Percentiles rank a stretch among this genome's conserved stretches.
These are phyloP conservation scores for Epithemia pelagica DNA, from an alignment of 108 stramenopile species.

Conservation along the genomic window DNA sequence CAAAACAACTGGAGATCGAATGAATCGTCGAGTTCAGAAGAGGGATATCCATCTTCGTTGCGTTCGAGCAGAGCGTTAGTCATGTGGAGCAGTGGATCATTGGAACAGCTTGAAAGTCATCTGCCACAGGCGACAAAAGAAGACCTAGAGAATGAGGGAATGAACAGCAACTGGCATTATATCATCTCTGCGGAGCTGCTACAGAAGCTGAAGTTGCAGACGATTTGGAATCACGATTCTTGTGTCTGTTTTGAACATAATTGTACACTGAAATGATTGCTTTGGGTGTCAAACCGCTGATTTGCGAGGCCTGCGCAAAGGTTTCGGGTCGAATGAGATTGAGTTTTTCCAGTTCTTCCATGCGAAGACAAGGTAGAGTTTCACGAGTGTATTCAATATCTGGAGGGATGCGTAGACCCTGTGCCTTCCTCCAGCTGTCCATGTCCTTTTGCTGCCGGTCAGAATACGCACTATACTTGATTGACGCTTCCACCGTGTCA, in stretches of 20 bases:
- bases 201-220: too few species aligned
- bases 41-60: too few species aligned
- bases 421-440: slow-evolving; percentile 86
- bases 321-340: slow-evolving; percentile 62
- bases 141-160: too few species aligned
- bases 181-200: too few species aligned
- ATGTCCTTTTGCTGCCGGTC: slow-evolving; percentile 88
- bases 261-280: slow-evolving; percentile 91
- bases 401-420: slow-evolving; percentile 84
- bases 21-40: too few species aligned
- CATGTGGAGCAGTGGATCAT: too few species aligned
- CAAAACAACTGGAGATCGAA: too few species aligned
- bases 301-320: slow-evolving; percentile 89
- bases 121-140: too few species aligned
- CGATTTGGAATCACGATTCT: slow-evolving; percentile 30
- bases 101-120: too few species aligned
- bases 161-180: too few species aligned
- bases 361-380: slow-evolving; percentile 80
- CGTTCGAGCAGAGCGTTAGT: too few species aligned
- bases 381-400: slow-evolving; percentile 72
- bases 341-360: slow-evolving; percentile 88
- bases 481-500: slow-evolving; percentile 89
- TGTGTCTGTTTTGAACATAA: slow-evolving; percentile 67
- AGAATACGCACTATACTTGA: slow-evolving; percentile 88
- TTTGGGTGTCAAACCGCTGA: slow-evolving; percentile 92